Evolutionary conservation across 495 filamentous ascomycete genomes (phyloP), one percentile per base, ranked within the genome.

Genomic region (Penicillium psychrofluorescens): DNA sequence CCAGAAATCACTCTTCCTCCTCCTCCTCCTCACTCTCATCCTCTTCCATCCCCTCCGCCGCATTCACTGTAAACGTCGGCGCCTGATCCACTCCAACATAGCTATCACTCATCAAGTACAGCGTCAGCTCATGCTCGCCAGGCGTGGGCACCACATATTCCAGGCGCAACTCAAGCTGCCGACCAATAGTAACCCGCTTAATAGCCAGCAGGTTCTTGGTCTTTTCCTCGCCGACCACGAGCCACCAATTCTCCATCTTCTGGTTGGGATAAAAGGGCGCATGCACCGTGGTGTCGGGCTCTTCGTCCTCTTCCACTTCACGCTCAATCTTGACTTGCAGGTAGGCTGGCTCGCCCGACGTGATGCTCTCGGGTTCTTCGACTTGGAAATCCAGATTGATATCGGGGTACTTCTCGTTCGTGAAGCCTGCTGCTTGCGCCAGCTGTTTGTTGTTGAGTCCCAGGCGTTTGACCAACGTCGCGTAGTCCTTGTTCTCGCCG

Each of bases 171-270:
- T 90, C 85, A 51, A 95, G 59, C 56, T 80, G 80, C 46, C 75
- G 77, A 34, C 80, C 86, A 46, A 99, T 83, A 0, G 89, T 95
- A 40, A 99, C 81, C 44, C 91, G 78, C 76, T 97, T 97, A 70
- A 99, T 95, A 4, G 87, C 92, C 37, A 95, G 74, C 43, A 95
- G 67, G 39, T 72, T 87, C 74, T 88, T 90, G 40, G 84, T 86
- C 53, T 77, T 85, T 67, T 94, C 88, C 32, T 87, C 80, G 16
- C 91, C 92, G 33, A 94, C 86, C 9, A 99, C 87, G 37, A 99
- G 73, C 74, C 95, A 88, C 90, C 91, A 99, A 58, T 88, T 96
- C 78, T 99, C 94, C 77, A 88, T 89, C 78, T 99, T 99, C 59
- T 80, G 79, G 38, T 56, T 75, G 8, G 92, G 90, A 59, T 90